Conservation (phyloP, 768 basidiomycete genomes). For the Rhizopogon sp. region DNA sequence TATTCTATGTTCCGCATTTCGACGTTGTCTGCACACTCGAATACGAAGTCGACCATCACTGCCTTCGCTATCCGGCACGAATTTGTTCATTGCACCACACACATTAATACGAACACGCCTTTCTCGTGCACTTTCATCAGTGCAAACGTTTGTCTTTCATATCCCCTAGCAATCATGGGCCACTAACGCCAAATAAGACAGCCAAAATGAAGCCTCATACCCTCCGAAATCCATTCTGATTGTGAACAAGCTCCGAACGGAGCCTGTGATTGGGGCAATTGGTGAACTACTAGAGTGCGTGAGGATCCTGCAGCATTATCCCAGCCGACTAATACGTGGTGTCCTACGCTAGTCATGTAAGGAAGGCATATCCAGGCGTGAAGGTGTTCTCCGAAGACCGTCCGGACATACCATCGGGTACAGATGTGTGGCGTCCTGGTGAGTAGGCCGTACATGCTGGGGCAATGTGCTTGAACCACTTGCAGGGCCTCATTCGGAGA, state of each 20-base stretch:
- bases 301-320: background rate
- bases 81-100: background rate
- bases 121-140: background rate
- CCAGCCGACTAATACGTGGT: background rate
- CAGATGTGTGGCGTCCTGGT: slow-evolving; percentile 66
- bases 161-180: background rate
- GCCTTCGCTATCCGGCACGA: background rate
- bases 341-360: slow-evolving; percentile 44
- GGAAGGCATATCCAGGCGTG: slow-evolving; percentile 51
- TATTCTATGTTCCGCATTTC: background rate
- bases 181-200: slow-evolving; percentile 22
- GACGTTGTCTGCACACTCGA: background rate
- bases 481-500: slow-evolving; percentile 45
- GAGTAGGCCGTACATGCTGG: slow-evolving; percentile 11
- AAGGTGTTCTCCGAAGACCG: slow-evolving; percentile 65
- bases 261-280: slow-evolving; percentile 72
- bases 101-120: background rate
- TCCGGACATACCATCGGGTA: slow-evolving; percentile 58
- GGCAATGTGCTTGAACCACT: background rate
- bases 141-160: slow-evolving; percentile 3
- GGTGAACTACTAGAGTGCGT: slow-evolving; percentile 67
- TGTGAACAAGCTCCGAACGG: slow-evolving; percentile 78
- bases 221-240: slow-evolving; percentile 65
- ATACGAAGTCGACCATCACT: background rate
- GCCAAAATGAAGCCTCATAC: slow-evolving; percentile 16